Evolutionary conservation across 164 flowering plant species (phyloP).

Genomic region (Litsea cubeba): DNA sequence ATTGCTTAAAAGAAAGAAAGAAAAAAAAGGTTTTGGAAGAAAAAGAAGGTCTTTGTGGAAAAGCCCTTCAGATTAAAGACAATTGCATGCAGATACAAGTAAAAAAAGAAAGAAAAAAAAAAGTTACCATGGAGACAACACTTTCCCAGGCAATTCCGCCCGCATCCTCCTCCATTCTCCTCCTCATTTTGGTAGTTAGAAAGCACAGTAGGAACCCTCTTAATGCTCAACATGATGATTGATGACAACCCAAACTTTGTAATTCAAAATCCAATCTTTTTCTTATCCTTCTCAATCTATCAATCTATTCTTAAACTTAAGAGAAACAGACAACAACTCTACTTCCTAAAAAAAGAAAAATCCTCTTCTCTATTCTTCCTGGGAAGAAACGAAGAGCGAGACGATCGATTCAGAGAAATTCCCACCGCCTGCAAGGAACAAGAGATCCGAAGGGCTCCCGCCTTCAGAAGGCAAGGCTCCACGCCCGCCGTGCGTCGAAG

Average conservation of each 20-base stretch:
- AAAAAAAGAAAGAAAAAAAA: background rate
- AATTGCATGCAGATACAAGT: no score
- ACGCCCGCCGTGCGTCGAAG: constrained; percentile 75
- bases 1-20: no score
- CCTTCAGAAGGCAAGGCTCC: constrained; percentile 78
- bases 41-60: no score
- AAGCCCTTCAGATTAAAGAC: no score
- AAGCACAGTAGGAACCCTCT: constrained; percentile 71
- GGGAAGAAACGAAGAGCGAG: background rate
- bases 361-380: background rate
- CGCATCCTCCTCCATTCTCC: constrained; percentile 39
- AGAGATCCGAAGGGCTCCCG: constrained; percentile 74
- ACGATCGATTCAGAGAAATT: background rate
- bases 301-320: background rate
- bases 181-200: constrained; percentile 63
- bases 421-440: constrained; percentile 73
- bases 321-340: background rate
- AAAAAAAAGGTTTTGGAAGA: no score
- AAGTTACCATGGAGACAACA: constrained; percentile 37
- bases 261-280: background rate
- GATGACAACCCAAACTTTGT: no score
- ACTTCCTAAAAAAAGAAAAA: background rate
- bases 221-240: constrained; percentile 49
- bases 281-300: background rate
- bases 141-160: constrained; percentile 59